Evolutionary conservation across 73 alveolate species (phyloP), one percentile per base, ranked within the genome.

Genomic region (Breviolum minutum): DNA sequence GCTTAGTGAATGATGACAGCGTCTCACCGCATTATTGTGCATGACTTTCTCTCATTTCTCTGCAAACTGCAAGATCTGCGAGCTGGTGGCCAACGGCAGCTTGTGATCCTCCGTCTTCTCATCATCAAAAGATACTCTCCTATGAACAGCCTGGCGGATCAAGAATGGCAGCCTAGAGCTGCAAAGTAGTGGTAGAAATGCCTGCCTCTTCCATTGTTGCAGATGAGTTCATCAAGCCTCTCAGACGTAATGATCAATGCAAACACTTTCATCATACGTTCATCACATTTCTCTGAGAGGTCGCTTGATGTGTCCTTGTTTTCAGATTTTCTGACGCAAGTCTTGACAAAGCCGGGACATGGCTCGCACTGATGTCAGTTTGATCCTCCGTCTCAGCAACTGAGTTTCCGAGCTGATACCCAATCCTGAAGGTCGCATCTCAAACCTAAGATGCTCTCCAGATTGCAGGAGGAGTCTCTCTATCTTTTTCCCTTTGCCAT

Each of bases 11-110:
- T 40, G 54, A 40, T 40, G 54, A 40, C 54, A 40, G 54, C 54
- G 54, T 40, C 5, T 40, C 54, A 40, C 54, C 0, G 54, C 54
- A 40, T 40, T 40, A 17, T 68, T 68, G 77, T 68, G 17, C 24
- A 17, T 14, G 17, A 14, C 77, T 17, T 68, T 22, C 17, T 68
- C 2, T 22, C 77, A 17, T 68, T 4, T 68, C 17, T 17, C 77
- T 68, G 77, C 24, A 68, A 17, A 22, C 66, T 79, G 63, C 64
- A 48, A 29, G 16, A 26, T 22, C 12, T 62, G 71, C 92, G 11
- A 60, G 11, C 10, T 7, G 17, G 92, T 61, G 26, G 92, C 92
- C 92, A 83, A 62, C 22, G 92, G 92, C 92, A 83, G 26, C 7
- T 68, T 68, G 8, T 17, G 17, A 0, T 60, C 92, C n/a, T 48